These are phyloP conservation scores for Dioszegia aurantiaca DNA, from an alignment of 768 basidiomycete genomes.

Conservation along the genomic window DNA sequence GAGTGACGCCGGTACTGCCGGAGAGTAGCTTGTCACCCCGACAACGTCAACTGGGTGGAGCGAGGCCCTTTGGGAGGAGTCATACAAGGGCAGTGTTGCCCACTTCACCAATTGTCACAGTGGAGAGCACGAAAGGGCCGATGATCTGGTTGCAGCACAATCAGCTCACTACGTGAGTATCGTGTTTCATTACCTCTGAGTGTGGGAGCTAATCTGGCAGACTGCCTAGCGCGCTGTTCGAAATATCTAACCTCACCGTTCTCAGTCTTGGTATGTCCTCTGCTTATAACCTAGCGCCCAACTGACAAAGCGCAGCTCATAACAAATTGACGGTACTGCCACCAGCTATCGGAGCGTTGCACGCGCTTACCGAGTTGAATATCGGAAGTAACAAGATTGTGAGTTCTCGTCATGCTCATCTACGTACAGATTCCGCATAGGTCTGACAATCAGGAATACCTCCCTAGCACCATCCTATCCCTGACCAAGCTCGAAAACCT, in stretches of 20 bases:
- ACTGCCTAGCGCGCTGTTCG: conserved; percentile 48
- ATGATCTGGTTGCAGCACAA: conserved; percentile 18
- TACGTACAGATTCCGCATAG: no score
- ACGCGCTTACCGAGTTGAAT: conserved; percentile 46
- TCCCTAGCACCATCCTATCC: conserved; percentile 47
- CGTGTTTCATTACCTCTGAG: no score
- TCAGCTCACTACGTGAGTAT: conserved; percentile 19
- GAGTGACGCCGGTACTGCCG: neutral
- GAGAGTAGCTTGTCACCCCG: neutral
- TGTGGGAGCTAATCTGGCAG: no score
- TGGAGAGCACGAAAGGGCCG: conserved; percentile 7
- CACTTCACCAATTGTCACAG: neutral
- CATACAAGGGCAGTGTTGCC: conserved; percentile 21
- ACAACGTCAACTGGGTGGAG: neutral
- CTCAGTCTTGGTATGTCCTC: conserved; percentile 37
- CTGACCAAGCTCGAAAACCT: conserved; percentile 29
- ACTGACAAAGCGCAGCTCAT: conserved; percentile 21
- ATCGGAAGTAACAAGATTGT: conserved; percentile 46
- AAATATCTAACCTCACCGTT: conserved; percentile 41
- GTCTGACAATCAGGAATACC: conserved; percentile 25
- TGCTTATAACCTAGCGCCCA: neutral
- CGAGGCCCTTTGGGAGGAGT: conserved; percentile 23
- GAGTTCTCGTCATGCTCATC: neutral
- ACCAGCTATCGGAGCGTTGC: conserved; percentile 44
- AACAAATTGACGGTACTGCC: conserved; percentile 44